These are phyloP conservation scores for Sextonia rubra DNA, from an alignment of 164 flowering plant species.

Conservation along the genomic window DNA sequence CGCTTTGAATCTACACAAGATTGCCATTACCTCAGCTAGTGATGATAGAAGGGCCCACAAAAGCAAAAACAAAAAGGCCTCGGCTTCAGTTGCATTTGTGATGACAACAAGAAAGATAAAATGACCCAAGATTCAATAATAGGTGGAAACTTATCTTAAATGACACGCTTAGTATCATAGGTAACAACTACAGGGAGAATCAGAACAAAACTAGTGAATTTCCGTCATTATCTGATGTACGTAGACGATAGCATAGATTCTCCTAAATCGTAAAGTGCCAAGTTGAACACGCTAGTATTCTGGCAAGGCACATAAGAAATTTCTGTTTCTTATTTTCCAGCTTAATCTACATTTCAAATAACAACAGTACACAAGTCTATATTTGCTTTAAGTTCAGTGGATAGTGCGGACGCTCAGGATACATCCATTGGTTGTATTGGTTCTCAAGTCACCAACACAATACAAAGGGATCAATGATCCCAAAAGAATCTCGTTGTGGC, in stretches of 20 bases:
- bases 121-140: background rate
- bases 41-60: background rate
- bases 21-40: background rate
- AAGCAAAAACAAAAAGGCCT: background rate
- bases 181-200: background rate
- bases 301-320: background rate
- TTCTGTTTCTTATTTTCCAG: background rate
- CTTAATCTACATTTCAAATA: background rate
- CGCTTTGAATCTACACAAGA: background rate
- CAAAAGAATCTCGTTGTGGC: background rate
- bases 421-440: background rate
- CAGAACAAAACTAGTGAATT: background rate
- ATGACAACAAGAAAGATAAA: background rate
- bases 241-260: background rate
- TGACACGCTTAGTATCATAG: background rate
- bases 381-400: no score
- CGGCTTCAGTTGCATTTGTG: background rate
- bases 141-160: background rate
- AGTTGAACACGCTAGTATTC: background rate
- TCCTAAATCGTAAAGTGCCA: background rate
- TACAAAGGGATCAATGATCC: background rate
- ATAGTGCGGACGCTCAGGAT: background rate
- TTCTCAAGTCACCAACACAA: background rate
- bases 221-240: background rate
- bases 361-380: no score